Base-by-base conservation (phyloP, 1,284 basidiomycete genomes). In the Cerrena zonata region DNA sequence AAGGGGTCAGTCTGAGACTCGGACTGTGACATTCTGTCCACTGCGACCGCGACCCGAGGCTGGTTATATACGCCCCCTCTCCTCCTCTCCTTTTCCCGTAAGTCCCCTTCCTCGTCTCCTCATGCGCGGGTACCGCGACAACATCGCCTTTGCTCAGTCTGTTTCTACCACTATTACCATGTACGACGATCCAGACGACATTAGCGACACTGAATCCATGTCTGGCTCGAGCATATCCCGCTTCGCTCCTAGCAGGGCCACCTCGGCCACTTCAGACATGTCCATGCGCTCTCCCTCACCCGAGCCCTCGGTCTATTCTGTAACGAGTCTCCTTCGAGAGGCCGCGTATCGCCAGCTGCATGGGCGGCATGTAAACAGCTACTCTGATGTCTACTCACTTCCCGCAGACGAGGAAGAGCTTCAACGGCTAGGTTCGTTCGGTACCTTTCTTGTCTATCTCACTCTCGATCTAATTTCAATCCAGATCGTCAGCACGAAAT, bases 341-440 rank as follows among this genome's bases (percentile, higher is more conserved):
- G 73, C 76, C 37, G 75, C 78, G 1, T 84, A 80, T 64, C 76
- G 74, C 45, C 73, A 80, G 36, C 85, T 88, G 59, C 83, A 79
- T 54, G 87, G 87, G 0, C 72, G 87, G 30, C 75, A 72, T 22
- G 63, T 89, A 44, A 89, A 89, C 66, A 87, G 81, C 55, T 85
- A 86, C 55, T 89, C 86, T 1, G 84, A 89, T 44, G 76, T 89
- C 3, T 89, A 89, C 62, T 76, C 75, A 30, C 69, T 90, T 19
- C 84, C 87, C 12, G 87, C 84, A 22, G 88, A 90, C 57, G 80
- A 83, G 5, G 84, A 87, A 58, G 87, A 90, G 59, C 66, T 84
- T 23, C 72, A 79, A 24, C 77, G 87, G 49, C 74, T 89, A 27
- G 75, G 87, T 87, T 56, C 47, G 78, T 67, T 12, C 24, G 18